Evolutionary conservation across 2,329 filamentous ascomycete genomes (phyloP).

Genomic region (Rhinocladiella mackenziei): DNA sequence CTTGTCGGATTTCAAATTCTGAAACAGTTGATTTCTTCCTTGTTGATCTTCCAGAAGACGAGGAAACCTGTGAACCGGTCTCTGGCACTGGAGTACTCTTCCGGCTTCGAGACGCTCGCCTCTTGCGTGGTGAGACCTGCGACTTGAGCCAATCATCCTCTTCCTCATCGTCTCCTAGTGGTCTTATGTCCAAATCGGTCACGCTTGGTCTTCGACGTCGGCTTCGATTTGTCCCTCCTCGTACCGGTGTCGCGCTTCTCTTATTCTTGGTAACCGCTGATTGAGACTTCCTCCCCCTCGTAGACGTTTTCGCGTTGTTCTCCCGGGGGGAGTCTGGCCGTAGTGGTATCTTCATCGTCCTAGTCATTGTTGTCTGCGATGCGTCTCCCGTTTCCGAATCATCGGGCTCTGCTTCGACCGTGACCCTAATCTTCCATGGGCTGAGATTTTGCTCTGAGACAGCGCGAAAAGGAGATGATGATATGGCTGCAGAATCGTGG

Average conservation of each 20-base stretch:
- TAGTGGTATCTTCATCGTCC: constrained; percentile 42
- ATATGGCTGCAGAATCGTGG: constrained; percentile 4
- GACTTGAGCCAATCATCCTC: constrained; percentile 27
- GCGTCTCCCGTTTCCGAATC: constrained; percentile 36
- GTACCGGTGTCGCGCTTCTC: constrained; percentile 22
- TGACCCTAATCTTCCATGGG: constrained; percentile 48
- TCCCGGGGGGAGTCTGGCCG: constrained; percentile 30
- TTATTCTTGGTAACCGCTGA: constrained; percentile 11
- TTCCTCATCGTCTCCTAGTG: constrained; percentile 28
- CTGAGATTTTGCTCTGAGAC: constrained; percentile 37
- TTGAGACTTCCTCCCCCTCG: constrained; percentile 10
- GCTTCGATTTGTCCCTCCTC: constrained; percentile 7
- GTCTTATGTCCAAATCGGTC: constrained; percentile 27
- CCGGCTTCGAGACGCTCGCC: constrained; percentile 8
- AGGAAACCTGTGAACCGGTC: neutral
- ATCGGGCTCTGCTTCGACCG: constrained; percentile 45
- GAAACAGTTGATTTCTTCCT: neutral
- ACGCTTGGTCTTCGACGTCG: constrained; percentile 26
- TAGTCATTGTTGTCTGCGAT: constrained; percentile 29
- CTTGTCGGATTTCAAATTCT: constrained; percentile 16
- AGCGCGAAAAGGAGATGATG: constrained; percentile 16
- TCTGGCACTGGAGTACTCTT: constrained; percentile 5
- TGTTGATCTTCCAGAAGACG: constrained; percentile 2
- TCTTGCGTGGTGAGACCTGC: constrained; percentile 24
- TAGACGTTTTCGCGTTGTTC: neutral